Percentiles rank a stretch among this genome's conserved stretches.
Evolutionary conservation across 495 filamentous ascomycete genomes (phyloP).

Genomic region (Hypoxylon fragiforme): DNA sequence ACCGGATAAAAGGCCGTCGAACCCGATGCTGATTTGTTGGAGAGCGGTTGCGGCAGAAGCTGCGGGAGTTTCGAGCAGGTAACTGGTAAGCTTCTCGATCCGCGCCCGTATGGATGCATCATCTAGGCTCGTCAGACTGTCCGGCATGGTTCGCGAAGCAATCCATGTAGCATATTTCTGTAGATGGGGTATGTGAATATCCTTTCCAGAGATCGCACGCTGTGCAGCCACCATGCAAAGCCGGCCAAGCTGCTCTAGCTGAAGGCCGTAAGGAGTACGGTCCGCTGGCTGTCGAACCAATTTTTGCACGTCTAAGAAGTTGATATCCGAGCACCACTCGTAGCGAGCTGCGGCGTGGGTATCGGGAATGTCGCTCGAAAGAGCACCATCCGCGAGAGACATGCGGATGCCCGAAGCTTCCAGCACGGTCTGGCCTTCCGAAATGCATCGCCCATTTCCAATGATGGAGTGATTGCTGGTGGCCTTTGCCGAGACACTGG

Average conservation of each 20-base stretch:
- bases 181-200: conserved; percentile 4
- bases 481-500: conserved; percentile 12
- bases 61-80: conserved; percentile 18
- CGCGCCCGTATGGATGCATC: background rate
- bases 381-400: conserved; percentile 24
- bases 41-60: conserved; percentile 13
- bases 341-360: conserved; percentile 27
- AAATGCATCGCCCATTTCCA: conserved; percentile 15
- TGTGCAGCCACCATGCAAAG: conserved; percentile 19
- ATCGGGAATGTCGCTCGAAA: conserved; percentile 21
- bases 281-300: conserved; percentile 26
- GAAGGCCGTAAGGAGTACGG: background rate
- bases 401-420: conserved; percentile 21
- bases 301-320: conserved; percentile 29
- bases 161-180: conserved; percentile 29
- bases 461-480: conserved; percentile 22
- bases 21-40: conserved; percentile 28
- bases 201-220: conserved; percentile 2
- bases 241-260: conserved; percentile 28
- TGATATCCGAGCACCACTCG: conserved; percentile 36
- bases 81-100: conserved; percentile 13
- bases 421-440: conserved; percentile 16
- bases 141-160: conserved; percentile 10
- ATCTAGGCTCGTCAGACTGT: conserved; percentile 1
- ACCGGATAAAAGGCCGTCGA: conserved; percentile 32